phyloP scores from a whole-genome alignment of 345 rosid genomes.

The Pugionium dolabratum region DNA sequence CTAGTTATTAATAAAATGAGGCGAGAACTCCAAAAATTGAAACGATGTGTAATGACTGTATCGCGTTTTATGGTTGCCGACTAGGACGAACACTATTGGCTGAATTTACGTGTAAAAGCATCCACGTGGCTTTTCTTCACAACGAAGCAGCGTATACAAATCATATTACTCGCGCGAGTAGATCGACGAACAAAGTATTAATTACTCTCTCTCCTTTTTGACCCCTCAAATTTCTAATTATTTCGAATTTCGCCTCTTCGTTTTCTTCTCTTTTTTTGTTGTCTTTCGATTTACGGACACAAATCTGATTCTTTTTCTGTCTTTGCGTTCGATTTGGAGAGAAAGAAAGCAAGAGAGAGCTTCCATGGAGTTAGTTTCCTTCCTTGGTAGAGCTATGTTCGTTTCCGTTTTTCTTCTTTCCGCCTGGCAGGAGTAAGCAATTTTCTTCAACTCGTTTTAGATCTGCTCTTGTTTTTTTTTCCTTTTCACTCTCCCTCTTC shows the following conservation, averaged over 20 bases:
- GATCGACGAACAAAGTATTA: background rate
- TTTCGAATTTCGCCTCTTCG: conserved; percentile 21
- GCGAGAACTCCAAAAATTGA: no score
- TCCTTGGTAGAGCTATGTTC: conserved; percentile 66
- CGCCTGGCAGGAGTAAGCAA: conserved; percentile 71
- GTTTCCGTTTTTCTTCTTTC: conserved; percentile 71
- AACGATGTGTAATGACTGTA: background rate
- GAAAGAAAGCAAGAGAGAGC: background rate
- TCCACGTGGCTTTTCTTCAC: background rate
- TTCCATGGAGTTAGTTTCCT: conserved; percentile 48
- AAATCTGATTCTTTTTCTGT: conserved; percentile 17
- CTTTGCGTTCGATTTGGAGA: background rate
- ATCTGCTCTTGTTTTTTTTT: conserved; percentile 30
- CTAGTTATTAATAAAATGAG: no score
- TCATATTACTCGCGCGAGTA: conserved; percentile 28
- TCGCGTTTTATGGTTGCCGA: no score
- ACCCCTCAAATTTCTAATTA: conserved; percentile 22
- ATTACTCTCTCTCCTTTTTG: conserved; percentile 5
- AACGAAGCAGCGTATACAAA: background rate
- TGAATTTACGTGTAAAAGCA: conserved; percentile 35
- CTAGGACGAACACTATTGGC: background rate
- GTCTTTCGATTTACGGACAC: conserved; percentile 23
- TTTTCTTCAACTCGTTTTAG: conserved; percentile 7
- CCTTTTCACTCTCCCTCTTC: no score
- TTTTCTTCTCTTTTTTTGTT: conserved; percentile 8